These are phyloP conservation scores for Colletotrichum sublineola DNA, from an alignment of 2,329 filamentous ascomycete species.

Conservation along the genomic window DNA sequence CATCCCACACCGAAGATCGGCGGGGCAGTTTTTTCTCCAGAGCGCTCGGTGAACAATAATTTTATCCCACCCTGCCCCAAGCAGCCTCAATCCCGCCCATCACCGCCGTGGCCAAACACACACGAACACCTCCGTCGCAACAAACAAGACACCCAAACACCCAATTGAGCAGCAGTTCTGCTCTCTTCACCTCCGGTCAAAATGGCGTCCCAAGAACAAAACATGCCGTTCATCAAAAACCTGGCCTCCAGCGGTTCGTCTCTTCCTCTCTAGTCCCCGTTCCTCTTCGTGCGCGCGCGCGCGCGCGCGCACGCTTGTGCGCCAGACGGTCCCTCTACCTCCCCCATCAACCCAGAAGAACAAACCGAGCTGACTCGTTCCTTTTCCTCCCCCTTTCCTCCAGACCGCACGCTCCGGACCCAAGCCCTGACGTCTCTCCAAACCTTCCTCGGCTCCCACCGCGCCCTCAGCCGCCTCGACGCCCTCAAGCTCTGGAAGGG, in stretches of 20 bases:
- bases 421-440: conserved; percentile 82
- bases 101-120: background rate
- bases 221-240: conserved; percentile 83
- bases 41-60: conserved; percentile 41
- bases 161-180: conserved; percentile 14
- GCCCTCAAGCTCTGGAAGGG: conserved; percentile 94
- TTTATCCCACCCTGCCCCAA: conserved; percentile 34
- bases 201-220: conserved; percentile 60
- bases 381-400: background rate
- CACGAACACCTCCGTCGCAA: background rate
- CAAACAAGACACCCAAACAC: background rate
- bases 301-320: background rate
- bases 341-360: background rate
- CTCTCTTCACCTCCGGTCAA: conserved; percentile 31
- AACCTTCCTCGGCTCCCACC: conserved; percentile 78
- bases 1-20: conserved; percentile 32
- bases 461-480: conserved; percentile 74
- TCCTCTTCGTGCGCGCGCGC: background rate
- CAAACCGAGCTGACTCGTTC: background rate
- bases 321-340: too few relatives aligned
- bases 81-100: conserved; percentile 3
- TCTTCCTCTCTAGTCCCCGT: conserved; percentile 12
- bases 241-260: conserved; percentile 84
- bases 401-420: conserved; percentile 84
- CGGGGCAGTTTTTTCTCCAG: conserved; percentile 31